A percentile compares a stretch with the other conserved stretches of the same genome.
These are phyloP conservation scores for Kondoa subrosea DNA, from an alignment of 768 basidiomycete species.

Conservation along the genomic window DNA sequence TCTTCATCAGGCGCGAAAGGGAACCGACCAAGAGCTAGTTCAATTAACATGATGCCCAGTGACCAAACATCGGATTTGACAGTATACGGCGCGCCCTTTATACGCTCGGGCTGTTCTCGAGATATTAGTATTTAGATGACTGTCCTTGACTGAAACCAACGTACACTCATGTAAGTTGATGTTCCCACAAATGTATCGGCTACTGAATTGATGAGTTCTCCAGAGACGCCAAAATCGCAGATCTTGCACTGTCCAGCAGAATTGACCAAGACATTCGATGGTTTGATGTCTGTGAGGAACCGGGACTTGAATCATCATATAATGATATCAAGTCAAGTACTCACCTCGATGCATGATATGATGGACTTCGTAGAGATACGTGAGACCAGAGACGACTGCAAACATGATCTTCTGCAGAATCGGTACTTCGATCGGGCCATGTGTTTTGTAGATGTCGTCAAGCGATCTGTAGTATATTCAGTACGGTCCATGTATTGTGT, in stretches of 20 bases:
- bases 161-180: slow-evolving; percentile 96
- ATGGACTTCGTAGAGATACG: slow-evolving; percentile 92
- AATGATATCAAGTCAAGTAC: slow-evolving; percentile 28
- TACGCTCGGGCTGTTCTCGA: slow-evolving; percentile 74
- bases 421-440: slow-evolving; percentile 80
- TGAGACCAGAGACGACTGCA: slow-evolving; percentile 83
- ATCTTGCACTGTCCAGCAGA: slow-evolving; percentile 94
- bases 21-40: slow-evolving; percentile 90
- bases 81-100: slow-evolving; percentile 94
- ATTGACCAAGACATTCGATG: slow-evolving; percentile 90
- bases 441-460: slow-evolving; percentile 89
- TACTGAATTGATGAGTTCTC: slow-evolving; percentile 95
- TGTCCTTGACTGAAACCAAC: slow-evolving; percentile 22
- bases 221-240: slow-evolving; percentile 97
- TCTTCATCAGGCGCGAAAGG: slow-evolving; percentile 50
- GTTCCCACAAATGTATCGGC: slow-evolving; percentile 99
- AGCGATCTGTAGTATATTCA: slow-evolving; percentile 17
- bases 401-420: slow-evolving; percentile 86
- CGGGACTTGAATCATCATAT: neutral
- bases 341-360: slow-evolving; percentile 95
- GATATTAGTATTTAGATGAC: neutral
- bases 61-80: slow-evolving; percentile 99
- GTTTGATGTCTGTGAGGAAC: slow-evolving; percentile 72
- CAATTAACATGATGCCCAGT: slow-evolving; percentile 86
- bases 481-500: neutral